phyloP scores from a whole-genome alignment of 371 early-diverging fungal species.

The Rhizopus stolonifer region DNA sequence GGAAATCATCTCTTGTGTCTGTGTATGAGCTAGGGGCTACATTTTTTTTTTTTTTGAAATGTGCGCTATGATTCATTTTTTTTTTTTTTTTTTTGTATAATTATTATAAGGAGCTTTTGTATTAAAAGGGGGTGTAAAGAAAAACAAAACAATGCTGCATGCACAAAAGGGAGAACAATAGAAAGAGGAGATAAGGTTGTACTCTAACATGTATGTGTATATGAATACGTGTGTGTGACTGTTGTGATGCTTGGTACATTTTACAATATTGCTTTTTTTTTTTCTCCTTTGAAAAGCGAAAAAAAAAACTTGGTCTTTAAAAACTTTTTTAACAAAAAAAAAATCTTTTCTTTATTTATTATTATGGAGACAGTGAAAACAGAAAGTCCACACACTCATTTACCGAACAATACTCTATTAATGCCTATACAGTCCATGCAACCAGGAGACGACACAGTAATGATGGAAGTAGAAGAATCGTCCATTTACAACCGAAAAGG shows the following conservation, averaged over 20 bases:
- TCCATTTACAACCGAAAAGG: neutral
- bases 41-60: neutral
- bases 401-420: conserved; percentile 24
- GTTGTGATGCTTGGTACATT: neutral
- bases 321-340: conserved; percentile 1
- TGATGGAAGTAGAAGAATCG: conserved; percentile 10
- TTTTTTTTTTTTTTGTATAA: neutral
- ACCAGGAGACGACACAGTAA: conserved; percentile 11
- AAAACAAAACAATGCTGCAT: neutral
- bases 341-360: conserved; percentile 1
- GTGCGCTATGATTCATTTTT: too few relatives aligned
- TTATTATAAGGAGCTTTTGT: too few relatives aligned
- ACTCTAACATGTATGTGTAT: neutral
- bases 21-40: neutral
- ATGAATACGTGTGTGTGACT: neutral
- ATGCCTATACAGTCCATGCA: neutral
- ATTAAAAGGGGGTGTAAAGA: neutral
- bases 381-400: conserved; percentile 16
- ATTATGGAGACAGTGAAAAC: conserved; percentile 1
- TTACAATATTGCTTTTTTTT: neutral
- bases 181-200: neutral
- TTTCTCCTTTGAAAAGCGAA: neutral
- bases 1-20: neutral
- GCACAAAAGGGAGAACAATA: neutral
- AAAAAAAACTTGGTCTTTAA: neutral